Evolutionary conservation across 352 stramenopile species (phyloP), one percentile per base, ranked within the genome.

Genomic region (Globisporangium cystogenes): DNA sequence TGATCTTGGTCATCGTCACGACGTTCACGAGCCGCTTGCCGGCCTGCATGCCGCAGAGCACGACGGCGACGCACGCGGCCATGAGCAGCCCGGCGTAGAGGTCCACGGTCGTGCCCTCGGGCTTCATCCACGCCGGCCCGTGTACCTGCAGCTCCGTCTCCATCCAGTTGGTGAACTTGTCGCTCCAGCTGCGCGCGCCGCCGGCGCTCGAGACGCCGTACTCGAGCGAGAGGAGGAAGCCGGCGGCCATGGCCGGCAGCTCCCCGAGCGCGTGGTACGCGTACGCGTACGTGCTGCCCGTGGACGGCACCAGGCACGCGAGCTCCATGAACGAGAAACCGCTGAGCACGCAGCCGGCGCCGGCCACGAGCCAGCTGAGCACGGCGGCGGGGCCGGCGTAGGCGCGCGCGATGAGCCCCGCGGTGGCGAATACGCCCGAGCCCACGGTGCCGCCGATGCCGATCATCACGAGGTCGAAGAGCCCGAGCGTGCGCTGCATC

Each of bases 361-460:
- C 93, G 0, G 81, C 81, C 21, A 97, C 68, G 3, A 88, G 61
- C 83, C 87, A 98, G 39, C 72, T 94, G 0, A 97, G 55, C 29
- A 82, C 78, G 4, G 87, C 87, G 0, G 76, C 83, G 0, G 93
- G 90, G 1, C 93, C 80, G 0, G 80, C 80, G 56, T 84, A 87
- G 6, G 57, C 64, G 48, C 51, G 72, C n/a, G 74, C 74, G 59
- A 93, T 89, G 39, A 88, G 57, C 0, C 83, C 82, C 0, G 83
- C 70, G 0, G 82, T 94, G 10, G 83, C 90, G 66, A 98, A 98
- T 23, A 98, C 83, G 23, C 95, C 95, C 2, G 71, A 82, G n/a
- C 95, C 95, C 10, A 98, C 84, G 0, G 95, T 98, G 26, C 86
- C 93, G 7, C 95, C 93, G 12, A 98, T 96, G 48, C 94, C 94